These are phyloP conservation scores for Dryas integrifolia DNA, from an alignment of 331 rosid species.

Conservation along the genomic window DNA sequence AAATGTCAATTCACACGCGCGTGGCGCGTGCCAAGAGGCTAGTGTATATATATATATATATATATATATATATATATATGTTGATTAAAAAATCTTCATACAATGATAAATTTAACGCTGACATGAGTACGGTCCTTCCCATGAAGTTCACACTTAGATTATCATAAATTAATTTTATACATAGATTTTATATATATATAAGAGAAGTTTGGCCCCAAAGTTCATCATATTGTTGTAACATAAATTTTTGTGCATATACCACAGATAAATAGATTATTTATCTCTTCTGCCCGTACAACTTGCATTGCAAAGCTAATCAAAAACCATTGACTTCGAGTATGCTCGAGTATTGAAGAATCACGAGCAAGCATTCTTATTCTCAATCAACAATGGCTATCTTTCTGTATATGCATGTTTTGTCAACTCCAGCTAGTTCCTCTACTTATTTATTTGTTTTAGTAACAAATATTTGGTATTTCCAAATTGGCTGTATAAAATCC, in stretches of 20 bases:
- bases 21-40: too few species aligned
- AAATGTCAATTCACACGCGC: too few species aligned
- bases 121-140: neutral
- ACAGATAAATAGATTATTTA: neutral
- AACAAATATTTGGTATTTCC: neutral
- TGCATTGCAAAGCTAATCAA: neutral
- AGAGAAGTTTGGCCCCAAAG: constrained; percentile 3
- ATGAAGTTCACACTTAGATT: constrained; percentile 1
- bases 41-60: too few species aligned
- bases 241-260: neutral
- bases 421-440: constrained; percentile 8
- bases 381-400: constrained; percentile 10
- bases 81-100: neutral
- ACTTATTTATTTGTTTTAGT: neutral
- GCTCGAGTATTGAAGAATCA: neutral
- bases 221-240: neutral
- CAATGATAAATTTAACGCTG: neutral
- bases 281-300: neutral
- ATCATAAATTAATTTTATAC: neutral
- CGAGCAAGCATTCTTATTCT: neutral
- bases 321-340: neutral
- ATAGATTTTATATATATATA: neutral
- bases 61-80: neutral
- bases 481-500: constrained; percentile 3
- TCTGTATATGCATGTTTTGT: constrained; percentile 12